These are phyloP conservation scores for Hebeloma cylindrosporum DNA, from an alignment of 768 basidiomycete species.

Conservation along the genomic window DNA sequence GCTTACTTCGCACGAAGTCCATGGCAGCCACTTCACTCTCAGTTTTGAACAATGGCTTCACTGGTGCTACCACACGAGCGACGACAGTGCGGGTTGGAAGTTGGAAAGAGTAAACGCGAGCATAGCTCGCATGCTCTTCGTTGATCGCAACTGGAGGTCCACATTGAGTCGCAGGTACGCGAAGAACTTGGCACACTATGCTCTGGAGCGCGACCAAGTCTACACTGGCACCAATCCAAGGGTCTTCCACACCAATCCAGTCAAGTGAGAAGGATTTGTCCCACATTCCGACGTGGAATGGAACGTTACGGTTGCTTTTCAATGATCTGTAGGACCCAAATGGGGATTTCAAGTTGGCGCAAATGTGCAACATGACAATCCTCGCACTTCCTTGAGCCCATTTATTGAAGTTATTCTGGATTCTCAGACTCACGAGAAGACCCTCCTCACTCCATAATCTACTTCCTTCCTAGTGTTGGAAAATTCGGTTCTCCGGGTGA, in stretches of 20 bases:
- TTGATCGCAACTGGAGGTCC: conserved; percentile 15
- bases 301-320: too few species aligned
- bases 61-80: conserved; percentile 18
- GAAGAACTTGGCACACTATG: conserved; percentile 16
- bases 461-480: too few species aligned
- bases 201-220: conserved; percentile 14
- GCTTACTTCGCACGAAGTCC: conserved; percentile 20
- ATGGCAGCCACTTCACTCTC: conserved; percentile 21
- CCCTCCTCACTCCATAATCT: too few species aligned
- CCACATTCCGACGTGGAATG: too few species aligned
- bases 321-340: too few species aligned
- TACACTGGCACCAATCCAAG: conserved; percentile 15
- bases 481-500: too few species aligned
- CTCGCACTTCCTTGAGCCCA: too few species aligned
- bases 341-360: too few species aligned
- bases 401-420: too few species aligned
- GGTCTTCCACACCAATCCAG: conserved; percentile 15
- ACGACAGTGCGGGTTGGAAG: conserved; percentile 13
- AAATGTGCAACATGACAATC: too few species aligned
- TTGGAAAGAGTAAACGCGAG: conserved; percentile 19
- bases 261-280: too few species aligned
- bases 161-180: conserved; percentile 14
- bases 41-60: conserved; percentile 20
- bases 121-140: conserved; percentile 9
- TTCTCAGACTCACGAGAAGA: too few species aligned